Base-by-base conservation (phyloP, 2,329 filamentous ascomycete species). In the Microsporum audouinii region DNA sequence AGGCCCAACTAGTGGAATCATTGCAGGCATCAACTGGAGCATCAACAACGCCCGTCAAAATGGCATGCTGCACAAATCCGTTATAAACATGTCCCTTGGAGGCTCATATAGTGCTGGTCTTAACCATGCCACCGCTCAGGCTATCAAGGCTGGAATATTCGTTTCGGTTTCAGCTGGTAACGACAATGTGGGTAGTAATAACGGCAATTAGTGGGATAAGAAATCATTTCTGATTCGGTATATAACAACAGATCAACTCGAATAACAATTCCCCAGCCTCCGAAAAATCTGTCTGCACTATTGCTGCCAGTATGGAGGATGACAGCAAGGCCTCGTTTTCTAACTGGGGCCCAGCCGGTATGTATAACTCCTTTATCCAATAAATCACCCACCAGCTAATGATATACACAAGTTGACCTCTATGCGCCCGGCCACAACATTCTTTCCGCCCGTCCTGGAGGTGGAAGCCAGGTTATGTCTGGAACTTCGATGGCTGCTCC, bases 401-500 rank as follows among this genome's bases (percentile, higher is more conserved):
- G 36, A 36, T 33, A 14, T 14, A 5, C n/a, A 45, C 58, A 38
- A 58, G 76, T 83, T 49, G 82, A 84, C 67, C 71, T 84, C 67
- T 84, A 80, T 66, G 82, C 80, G 6, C 81, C 82, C 0, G 82
- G 82, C 41, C 74, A 79, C 63, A 65, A 77, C 64, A 77, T 84
- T 61, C 72, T 80, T 7, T 78, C 74, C 36, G 68, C 80, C 5
- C 83, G 78, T 78, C 75, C 72, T 29, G 71, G 71, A 63, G 71
- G 71, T 63, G 76, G 74, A 43, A 75, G 78, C 61, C 79, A 82
- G 66, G 66, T 65, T 60, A 69, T 72, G 53, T 72, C 69, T 23
- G 71, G 71, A 51, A 72, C 71, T 45, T 72, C 71, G 8, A 70
- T 71, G 66, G 70, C 71, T 31, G 68, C 69, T 14, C 73, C 73